These are phyloP conservation scores for Candida labiduridarum DNA, from an alignment of 1,139 yeast genomes.

Conservation along the genomic window DNA sequence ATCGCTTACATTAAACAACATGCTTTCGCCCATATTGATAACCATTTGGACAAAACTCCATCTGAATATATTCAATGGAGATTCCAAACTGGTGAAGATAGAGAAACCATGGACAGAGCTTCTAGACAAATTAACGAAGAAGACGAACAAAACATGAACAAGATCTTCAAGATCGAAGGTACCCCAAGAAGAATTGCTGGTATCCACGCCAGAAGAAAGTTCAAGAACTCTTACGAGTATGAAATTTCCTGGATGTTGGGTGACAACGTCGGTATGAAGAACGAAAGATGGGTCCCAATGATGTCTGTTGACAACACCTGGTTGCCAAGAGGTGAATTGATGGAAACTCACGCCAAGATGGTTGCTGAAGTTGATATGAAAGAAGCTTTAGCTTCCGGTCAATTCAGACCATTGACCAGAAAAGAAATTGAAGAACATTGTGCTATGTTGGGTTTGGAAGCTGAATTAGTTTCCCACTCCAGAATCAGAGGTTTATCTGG, in stretches of 20 bases:
- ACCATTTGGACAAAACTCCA: slow-evolving; percentile 98
- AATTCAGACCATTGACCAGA: slow-evolving; percentile 99
- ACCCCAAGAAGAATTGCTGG: slow-evolving; percentile 96
- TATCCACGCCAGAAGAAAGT: slow-evolving; percentile 97
- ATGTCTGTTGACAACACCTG: slow-evolving; percentile 99
- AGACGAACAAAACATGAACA: slow-evolving; percentile 98
- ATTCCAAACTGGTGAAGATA: slow-evolving; percentile 99
- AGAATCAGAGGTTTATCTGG: slow-evolving; percentile 99
- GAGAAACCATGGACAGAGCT: slow-evolving; percentile 99
- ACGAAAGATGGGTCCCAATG: slow-evolving; percentile 99
- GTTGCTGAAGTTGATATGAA: slow-evolving; percentile 99
- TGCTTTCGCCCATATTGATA: slow-evolving; percentile 98
- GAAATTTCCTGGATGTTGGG: slow-evolving; percentile 97
- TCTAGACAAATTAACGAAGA: slow-evolving; percentile 96
- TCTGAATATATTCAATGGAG: slow-evolving; percentile 99
- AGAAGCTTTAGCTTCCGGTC: slow-evolving; percentile 99
- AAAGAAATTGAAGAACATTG: slow-evolving; percentile 99
- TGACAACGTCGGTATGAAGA: slow-evolving; percentile 98
- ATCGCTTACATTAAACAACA: slow-evolving; percentile 99
- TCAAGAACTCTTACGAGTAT: slow-evolving; percentile 99
- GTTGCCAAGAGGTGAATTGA: slow-evolving; percentile 99
- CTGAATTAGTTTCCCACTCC: slow-evolving; percentile 99
- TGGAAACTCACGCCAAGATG: slow-evolving; percentile 98
- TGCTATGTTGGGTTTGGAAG: slow-evolving; percentile 96
- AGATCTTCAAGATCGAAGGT: slow-evolving; percentile 98